Evolutionary conservation across 129 eudicot species (phyloP).

Genomic region (Pulicaria dysenterica): DNA sequence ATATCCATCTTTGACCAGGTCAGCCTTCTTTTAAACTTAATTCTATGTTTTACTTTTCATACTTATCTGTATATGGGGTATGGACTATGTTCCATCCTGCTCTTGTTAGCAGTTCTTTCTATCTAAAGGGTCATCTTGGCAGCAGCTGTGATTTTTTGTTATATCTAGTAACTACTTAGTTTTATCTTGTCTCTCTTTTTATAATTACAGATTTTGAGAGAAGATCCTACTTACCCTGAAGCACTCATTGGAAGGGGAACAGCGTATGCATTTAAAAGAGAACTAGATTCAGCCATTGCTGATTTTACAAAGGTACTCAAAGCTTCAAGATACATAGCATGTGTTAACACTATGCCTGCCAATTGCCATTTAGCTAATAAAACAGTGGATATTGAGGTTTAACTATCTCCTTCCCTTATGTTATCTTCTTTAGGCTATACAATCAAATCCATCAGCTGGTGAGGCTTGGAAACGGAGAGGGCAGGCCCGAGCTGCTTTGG

Average conservation of each 20-base stretch:
- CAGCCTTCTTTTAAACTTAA: slow-evolving; percentile 24
- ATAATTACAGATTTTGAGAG: slow-evolving; percentile 66
- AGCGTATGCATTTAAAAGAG: slow-evolving; percentile 95
- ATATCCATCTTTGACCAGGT: slow-evolving; percentile 97
- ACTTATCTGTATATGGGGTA: slow-evolving; percentile 8
- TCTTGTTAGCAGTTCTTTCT: slow-evolving; percentile 3
- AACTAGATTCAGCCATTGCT: slow-evolving; percentile 91
- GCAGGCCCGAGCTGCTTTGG: slow-evolving; percentile 98
- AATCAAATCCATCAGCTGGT: slow-evolving; percentile 91
- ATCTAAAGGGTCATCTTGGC: slow-evolving; percentile 25
- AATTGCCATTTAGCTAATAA: too few species aligned
- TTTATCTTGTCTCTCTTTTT: slow-evolving; percentile 2
- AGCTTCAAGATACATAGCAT: slow-evolving; percentile 20
- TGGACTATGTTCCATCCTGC: not conserved
- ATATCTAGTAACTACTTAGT: slow-evolving; percentile 12
- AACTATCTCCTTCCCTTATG: slow-evolving; percentile 13
- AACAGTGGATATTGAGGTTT: too few species aligned
- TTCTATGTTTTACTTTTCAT: slow-evolving; percentile 12
- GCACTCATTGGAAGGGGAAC: slow-evolving; percentile 98
- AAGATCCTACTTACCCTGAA: slow-evolving; percentile 96
- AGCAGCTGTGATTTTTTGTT: slow-evolving; percentile 10
- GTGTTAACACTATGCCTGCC: not conserved
- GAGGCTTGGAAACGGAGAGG: slow-evolving; percentile 99
- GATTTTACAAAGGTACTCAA: slow-evolving; percentile 85
- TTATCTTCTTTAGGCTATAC: slow-evolving; percentile 60